Conservation (phyloP, 2,329 filamentous ascomycete genomes). For the Aspergillus vadensis region DNA sequence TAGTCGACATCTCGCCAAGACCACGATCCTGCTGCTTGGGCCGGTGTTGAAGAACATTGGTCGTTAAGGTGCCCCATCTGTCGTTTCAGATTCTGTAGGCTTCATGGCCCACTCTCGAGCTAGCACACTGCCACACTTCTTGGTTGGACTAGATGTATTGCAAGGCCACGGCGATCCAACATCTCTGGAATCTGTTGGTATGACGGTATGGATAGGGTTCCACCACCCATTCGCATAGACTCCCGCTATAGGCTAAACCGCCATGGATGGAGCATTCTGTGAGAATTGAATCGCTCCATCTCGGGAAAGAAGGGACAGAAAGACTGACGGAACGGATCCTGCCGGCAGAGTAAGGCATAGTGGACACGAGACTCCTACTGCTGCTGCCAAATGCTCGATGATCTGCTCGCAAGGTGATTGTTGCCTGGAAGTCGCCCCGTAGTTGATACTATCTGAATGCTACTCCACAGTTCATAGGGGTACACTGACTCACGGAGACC, state of each 20-base stretch:
- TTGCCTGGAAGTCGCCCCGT: not conserved
- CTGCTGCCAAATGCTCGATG: not conserved
- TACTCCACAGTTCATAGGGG: no score
- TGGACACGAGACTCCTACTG: not conserved
- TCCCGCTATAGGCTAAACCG: not conserved
- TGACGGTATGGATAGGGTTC: not conserved
- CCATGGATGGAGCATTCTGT: not conserved
- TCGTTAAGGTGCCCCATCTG: not conserved
- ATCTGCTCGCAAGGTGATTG: not conserved
- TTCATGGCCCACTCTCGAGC: not conserved
- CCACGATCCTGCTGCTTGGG: not conserved
- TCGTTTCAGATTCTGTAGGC: not conserved
- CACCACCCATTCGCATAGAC: not conserved
- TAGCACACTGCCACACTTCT: not conserved
- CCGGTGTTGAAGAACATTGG: not conserved
- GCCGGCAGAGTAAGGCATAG: constrained; percentile 2
- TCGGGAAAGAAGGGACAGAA: not conserved
- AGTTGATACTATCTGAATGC: no score
- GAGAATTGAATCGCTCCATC: not conserved
- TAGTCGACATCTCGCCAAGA: not conserved
- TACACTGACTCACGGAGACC: not conserved
- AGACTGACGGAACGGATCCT: constrained; percentile 4
- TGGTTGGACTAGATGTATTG: not conserved
- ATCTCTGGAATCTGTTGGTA: not conserved
- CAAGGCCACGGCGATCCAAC: not conserved